phyloP scores from a whole-genome alignment of 2,329 filamentous ascomycete species.

The Penicillium brevicompactum region DNA sequence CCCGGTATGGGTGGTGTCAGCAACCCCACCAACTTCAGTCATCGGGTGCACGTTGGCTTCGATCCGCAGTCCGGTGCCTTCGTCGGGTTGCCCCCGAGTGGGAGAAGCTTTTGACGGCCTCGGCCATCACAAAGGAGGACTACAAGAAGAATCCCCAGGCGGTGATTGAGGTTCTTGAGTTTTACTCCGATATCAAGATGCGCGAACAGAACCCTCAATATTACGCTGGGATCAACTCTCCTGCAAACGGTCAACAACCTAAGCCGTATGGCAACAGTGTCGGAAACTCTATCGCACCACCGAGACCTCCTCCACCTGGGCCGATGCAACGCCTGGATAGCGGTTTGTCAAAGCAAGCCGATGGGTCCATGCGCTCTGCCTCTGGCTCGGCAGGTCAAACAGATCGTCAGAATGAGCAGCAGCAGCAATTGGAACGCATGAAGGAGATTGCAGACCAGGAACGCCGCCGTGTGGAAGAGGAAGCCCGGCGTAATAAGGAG shows the following conservation, averaged over 20 bases:
- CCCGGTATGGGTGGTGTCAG: constrained; percentile 97
- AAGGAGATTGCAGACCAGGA: constrained; percentile 62
- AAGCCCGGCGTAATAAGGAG: constrained; percentile 62
- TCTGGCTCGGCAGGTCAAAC: constrained; percentile 55
- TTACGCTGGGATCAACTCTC: constrained; percentile 63
- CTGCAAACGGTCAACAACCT: constrained; percentile 50
- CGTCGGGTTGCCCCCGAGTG: constrained; percentile 93
- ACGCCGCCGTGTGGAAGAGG: constrained; percentile 54
- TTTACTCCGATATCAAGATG: constrained; percentile 70
- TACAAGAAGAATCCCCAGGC: constrained; percentile 95
- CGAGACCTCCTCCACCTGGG: constrained; percentile 64
- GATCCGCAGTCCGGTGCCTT: constrained; percentile 95
- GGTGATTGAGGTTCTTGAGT: constrained; percentile 67
- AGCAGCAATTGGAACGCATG: constrained; percentile 47
- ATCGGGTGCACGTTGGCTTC: constrained; percentile 96
- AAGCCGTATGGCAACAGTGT: constrained; percentile 56
- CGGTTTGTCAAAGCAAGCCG: constrained; percentile 40
- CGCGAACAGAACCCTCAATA: constrained; percentile 64
- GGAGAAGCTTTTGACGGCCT: constrained; percentile 94
- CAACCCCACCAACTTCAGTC: constrained; percentile 97
- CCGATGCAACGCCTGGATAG: constrained; percentile 48
- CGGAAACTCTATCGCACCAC: constrained; percentile 65
- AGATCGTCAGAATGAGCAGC: constrained; percentile 50
- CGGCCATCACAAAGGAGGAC: constrained; percentile 96
- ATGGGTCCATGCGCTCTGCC: constrained; percentile 34